Evolutionary conservation across 805 yeast genomes (phyloP), one percentile per base, ranked within the genome.

Genomic region (Diddensiella caesifluorescens): DNA sequence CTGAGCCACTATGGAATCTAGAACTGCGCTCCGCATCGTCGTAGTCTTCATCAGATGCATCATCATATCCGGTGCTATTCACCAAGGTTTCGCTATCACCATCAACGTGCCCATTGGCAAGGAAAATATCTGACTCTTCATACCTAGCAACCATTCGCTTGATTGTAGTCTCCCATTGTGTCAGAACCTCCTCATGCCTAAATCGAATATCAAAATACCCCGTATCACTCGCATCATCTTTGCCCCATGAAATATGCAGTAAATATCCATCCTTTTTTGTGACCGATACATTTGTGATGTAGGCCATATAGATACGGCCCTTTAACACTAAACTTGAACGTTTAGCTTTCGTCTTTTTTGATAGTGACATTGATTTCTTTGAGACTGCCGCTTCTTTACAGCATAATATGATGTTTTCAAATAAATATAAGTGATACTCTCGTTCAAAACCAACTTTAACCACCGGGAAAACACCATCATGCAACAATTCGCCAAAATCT

Each of bases 361-460:
- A 34, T 5, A 41, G 22, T 22, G 40, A 23, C 45, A 35, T 27
- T 19, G 39, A 42, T 56, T 75, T 78, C 48, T 73, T 71, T 38
- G 69, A 58, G 5, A 65, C 61, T 5, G 56, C 45, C 21, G 72
- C 64, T 55, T 81, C 88, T 53, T 79, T 79, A 63, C 85, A 84
- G 48, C 79, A 69, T 27, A 79, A 65, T 13, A 79, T 67, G 46
- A 76, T 75, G 46, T 72, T 73, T 58, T 92, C 97, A 61, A 92
- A 90, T 16, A 92, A 69, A 55, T 87, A 92, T 16, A 94, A 88
- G 56, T 83, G 83, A 60, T 87, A 90, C 54, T 89, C 97, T 42
- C 83, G 78, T 59, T 90, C 97, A 40, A 71, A 65, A 52, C 83
- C 92, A 21, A 50, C 50, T 48, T 51, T 57, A 22, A 57, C 50